Percentiles rank a stretch among this genome's conserved stretches.
These are phyloP conservation scores for Phytophthora cryptogea DNA, from an alignment of 352 stramenopile species.

Conservation along the genomic window DNA sequence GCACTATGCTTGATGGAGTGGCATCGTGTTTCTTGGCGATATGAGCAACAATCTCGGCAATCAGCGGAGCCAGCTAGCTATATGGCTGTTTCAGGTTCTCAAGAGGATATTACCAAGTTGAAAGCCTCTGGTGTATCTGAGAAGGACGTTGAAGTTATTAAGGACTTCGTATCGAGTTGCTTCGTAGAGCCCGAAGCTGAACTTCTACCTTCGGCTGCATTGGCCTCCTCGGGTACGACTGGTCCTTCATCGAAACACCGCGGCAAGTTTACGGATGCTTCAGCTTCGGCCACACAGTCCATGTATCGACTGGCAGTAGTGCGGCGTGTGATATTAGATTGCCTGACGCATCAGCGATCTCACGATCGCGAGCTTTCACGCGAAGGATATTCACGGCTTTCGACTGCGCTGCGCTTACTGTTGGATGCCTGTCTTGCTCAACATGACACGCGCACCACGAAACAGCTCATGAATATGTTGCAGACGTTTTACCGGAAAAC, in stretches of 20 bases:
- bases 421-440: conserved; percentile 66
- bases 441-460: conserved; percentile 68
- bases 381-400: conserved; percentile 60
- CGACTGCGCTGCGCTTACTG: conserved; percentile 56
- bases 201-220: conserved; percentile 30
- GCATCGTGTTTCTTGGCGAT: conserved; percentile 71
- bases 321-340: conserved; percentile 64
- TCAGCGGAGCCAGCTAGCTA: conserved; percentile 54
- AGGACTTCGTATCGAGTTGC: conserved; percentile 85
- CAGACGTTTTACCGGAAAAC: conserved; percentile 76
- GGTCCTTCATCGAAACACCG: conserved; percentile 54
- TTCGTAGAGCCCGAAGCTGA: conserved; percentile 70
- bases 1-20: conserved; percentile 80
- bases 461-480: conserved; percentile 85
- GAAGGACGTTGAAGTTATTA: conserved; percentile 84
- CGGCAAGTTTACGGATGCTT: conserved; percentile 65
- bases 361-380: conserved; percentile 59
- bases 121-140: conserved; percentile 62
- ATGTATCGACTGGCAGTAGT: conserved; percentile 81
- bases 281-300: conserved; percentile 35
- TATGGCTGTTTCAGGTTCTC: conserved; percentile 36
- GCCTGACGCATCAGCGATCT: conserved; percentile 70
- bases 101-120: conserved; percentile 56
- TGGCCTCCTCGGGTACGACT: conserved; percentile 12
- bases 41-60: conserved; percentile 47